A percentile compares a stretch with the other conserved stretches of the same genome.
These are phyloP conservation scores for Rhodotorula paludigena DNA, from an alignment of 768 basidiomycete species.

Conservation along the genomic window DNA sequence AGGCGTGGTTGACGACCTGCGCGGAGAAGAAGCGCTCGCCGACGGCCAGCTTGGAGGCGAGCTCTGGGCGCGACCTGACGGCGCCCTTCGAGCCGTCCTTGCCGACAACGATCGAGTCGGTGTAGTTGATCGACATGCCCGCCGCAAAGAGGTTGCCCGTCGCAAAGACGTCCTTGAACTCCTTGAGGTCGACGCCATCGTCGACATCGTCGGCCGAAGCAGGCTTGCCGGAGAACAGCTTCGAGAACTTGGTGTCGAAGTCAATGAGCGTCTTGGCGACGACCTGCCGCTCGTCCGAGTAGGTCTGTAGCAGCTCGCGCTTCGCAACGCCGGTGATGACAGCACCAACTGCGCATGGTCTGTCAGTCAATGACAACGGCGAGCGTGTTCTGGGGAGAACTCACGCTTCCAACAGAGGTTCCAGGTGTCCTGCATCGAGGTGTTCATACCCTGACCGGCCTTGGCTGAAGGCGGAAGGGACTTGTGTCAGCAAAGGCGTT, in stretches of 20 bases:
- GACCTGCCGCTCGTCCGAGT: constrained; percentile 56
- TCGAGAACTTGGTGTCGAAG: constrained; percentile 61
- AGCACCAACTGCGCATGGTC: constrained; percentile 25
- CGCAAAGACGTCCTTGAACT: constrained; percentile 36
- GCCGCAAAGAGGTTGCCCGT: constrained; percentile 40
- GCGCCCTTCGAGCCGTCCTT: constrained; percentile 14
- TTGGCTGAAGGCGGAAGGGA: constrained; percentile 38
- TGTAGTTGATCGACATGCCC: constrained; percentile 43
- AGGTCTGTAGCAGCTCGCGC: constrained; percentile 38
- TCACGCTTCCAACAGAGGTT: constrained; percentile 39
- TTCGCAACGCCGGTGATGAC: constrained; percentile 41
- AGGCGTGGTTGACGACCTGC: constrained; percentile 40
- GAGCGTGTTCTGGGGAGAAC: not conserved
- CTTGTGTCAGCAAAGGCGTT: not conserved
- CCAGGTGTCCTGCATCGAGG: constrained; percentile 40
- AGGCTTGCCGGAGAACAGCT: constrained; percentile 66
- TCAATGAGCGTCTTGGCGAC: constrained; percentile 64
- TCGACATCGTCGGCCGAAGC: constrained; percentile 48
- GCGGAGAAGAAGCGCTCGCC: constrained; percentile 40
- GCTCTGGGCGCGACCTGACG: constrained; percentile 26
- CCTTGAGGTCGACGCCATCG: constrained; percentile 38
- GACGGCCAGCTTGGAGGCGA: constrained; percentile 35
- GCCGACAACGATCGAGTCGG: constrained; percentile 35
- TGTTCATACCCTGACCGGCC: constrained; percentile 54
- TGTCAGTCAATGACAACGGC: not conserved